Evolutionary conservation across 805 yeast species (phyloP), one percentile per base, ranked within the genome.

Genomic region (Spathaspora gorwiae): DNA sequence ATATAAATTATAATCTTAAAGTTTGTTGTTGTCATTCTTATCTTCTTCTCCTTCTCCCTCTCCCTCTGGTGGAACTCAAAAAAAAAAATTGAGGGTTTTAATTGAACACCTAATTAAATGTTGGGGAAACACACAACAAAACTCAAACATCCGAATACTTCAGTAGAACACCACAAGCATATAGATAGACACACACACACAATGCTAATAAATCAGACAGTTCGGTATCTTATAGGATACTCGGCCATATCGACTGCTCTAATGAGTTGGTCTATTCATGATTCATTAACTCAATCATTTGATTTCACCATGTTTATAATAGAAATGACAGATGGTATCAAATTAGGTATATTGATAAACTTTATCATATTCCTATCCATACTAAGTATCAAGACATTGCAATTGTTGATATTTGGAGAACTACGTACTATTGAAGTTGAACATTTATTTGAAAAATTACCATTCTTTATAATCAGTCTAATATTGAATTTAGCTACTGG

Each of bases 391-490:
- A 78, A 79, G 50, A 36, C 73, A 7, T 50, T 82, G 0, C 84
- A 82, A 40, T 50, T 62, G 26, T 1, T 81, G 0, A 54, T 88
- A 33, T 89, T 90, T 67, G 96, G 96, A 0, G 81, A 80, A 46
- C 66, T 92, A 43, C 71, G 96, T 46, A 64, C 81, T 12, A 73
- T 86, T 31, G 99, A 92, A 60, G 63, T 76, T 43, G 95, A 90
- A 53, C 90, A 85, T 57, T 51, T 71, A 35, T 51, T 64, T 4
- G 75, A 70, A 36, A 57, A 49, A 27, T 43, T 70, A 26, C 75
- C 75, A 1, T 51, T 65, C 29, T 65, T 58, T 37, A 53, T 60
- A 26, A 50, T 69, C 46, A 65, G 73, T 80, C 42, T 78, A 74
- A 60, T 95, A 78, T 59, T 75, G 81, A 59, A 72, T 79, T 42